Evolutionary conservation across 1,284 basidiomycete species (phyloP), one percentile per base, ranked within the genome.

Genomic region (Calocybe gambosa): DNA sequence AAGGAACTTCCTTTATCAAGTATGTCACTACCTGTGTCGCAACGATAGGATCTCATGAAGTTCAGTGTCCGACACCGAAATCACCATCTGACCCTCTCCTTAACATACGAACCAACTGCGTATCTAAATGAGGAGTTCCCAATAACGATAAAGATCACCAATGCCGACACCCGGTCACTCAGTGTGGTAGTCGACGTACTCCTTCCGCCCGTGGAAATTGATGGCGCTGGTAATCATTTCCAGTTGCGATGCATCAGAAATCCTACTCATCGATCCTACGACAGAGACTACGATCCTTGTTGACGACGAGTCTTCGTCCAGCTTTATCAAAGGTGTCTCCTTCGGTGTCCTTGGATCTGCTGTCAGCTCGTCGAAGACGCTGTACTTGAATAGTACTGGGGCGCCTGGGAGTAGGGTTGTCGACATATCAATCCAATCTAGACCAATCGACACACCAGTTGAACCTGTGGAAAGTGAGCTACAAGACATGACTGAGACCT

Each of bases 111-210:
- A 0, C 62, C 73, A 0, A 82, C 84, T 0, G 89, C 89, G 0
- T 89, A 85, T 61, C 63, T 93, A 19, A 81, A 85, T 49, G 92
- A 94, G 61, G 71, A 77, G 31, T 85, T 85, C 56, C 80, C 85
- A 0, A 80, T 94, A 50, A 60, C 61, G 13, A 68, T 94, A 31
- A 70, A 77, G 33, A 71, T 93, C 10, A 75, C 66, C 5, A 93
- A 90, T 58, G 58, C 67, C 2, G 90, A 93, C 59, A 75, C 77
- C 21, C 69, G 78, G 15, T 72, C 78, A 16, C 63, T 94, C 16
- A 76, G 84, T 5, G 64, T 89, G n/a, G 62, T 73, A 2, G 67
- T 91, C 5, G 85, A 89, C 49, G 75, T 87, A 1, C 70, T 92
- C 40, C 62, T 94, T 28, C 89, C 92, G 49, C 89, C 90, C 2